A percentile compares a stretch with the other conserved stretches of the same genome.
phyloP scores from a whole-genome alignment of 148 eudicot species.

The Salicornia ramosissima region DNA sequence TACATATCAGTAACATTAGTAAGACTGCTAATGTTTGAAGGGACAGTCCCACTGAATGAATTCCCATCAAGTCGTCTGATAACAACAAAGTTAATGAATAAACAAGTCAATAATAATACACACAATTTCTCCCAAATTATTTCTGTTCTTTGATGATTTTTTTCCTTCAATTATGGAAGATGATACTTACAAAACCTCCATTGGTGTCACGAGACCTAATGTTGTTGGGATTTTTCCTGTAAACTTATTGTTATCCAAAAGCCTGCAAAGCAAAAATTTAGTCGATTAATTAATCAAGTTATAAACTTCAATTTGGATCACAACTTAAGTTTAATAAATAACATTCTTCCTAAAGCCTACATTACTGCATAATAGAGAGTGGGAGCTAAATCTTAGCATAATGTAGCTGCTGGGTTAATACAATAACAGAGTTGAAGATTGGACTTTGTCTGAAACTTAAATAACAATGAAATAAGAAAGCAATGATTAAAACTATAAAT shows the following conservation, averaged over 20 bases:
- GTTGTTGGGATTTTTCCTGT: conserved; percentile 57
- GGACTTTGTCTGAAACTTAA: neutral
- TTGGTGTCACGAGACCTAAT: conserved; percentile 41
- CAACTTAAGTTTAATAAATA: neutral
- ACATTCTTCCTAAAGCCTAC: neutral
- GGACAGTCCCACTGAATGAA: conserved; percentile 48
- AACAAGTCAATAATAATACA: neutral
- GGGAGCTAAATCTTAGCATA: neutral
- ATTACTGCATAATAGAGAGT: neutral
- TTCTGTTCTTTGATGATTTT: neutral
- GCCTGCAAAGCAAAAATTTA: conserved; percentile 32
- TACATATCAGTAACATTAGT: conserved; percentile 46
- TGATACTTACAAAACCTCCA: conserved; percentile 76
- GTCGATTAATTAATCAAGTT: too few relatives aligned
- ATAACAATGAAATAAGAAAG: neutral
- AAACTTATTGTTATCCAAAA: conserved; percentile 60
- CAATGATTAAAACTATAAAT: neutral
- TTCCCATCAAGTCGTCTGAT: conserved; percentile 74
- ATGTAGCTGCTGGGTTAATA: neutral
- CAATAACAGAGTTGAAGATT: neutral
- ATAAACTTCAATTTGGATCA: neutral
- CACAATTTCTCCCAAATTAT: neutral
- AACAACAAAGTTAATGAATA: conserved; percentile 2
- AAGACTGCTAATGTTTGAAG: conserved; percentile 57
- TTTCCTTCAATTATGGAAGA: neutral